phyloP scores from a whole-genome alignment of 306 rosid genomes.

The Cucurbita moschata region DNA sequence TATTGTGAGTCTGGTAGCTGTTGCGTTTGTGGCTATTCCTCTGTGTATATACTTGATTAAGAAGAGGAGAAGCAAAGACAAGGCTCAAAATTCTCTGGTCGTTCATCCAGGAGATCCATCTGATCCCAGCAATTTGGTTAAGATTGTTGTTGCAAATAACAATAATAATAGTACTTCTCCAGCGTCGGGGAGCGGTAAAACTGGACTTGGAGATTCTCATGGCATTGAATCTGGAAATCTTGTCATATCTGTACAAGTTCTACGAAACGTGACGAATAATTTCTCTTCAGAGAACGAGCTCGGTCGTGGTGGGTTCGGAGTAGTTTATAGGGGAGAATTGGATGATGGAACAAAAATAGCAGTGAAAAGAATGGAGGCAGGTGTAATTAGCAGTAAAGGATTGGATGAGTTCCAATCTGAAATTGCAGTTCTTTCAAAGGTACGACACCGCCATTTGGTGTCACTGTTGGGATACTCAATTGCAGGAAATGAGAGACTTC shows the following conservation, averaged over 20 bases:
- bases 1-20: constrained; percentile 54
- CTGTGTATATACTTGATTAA: constrained; percentile 41
- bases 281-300: constrained; percentile 88
- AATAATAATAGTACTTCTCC: constrained; percentile 44
- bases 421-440: constrained; percentile 90
- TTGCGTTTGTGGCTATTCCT: constrained; percentile 63
- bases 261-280: constrained; percentile 70
- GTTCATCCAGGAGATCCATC: constrained; percentile 88
- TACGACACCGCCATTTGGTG: constrained; percentile 89
- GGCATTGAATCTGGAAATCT: constrained; percentile 85
- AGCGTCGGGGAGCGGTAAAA: constrained; percentile 43
- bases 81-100: constrained; percentile 53
- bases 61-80: constrained; percentile 30
- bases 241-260: constrained; percentile 79
- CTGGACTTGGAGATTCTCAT: constrained; percentile 59
- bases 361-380: constrained; percentile 88
- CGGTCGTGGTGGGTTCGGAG: constrained; percentile 97
- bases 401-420: constrained; percentile 91
- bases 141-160: constrained; percentile 52
- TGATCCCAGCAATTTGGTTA: constrained; percentile 46
- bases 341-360: constrained; percentile 93
- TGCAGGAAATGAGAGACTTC: constrained; percentile 74
- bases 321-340: constrained; percentile 85
- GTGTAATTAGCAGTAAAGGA: constrained; percentile 67
- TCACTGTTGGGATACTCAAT: constrained; percentile 71